Evolutionary conservation across 1,139 yeast genomes (phyloP).

Genomic region (Yamadazyma membranifaciens): DNA sequence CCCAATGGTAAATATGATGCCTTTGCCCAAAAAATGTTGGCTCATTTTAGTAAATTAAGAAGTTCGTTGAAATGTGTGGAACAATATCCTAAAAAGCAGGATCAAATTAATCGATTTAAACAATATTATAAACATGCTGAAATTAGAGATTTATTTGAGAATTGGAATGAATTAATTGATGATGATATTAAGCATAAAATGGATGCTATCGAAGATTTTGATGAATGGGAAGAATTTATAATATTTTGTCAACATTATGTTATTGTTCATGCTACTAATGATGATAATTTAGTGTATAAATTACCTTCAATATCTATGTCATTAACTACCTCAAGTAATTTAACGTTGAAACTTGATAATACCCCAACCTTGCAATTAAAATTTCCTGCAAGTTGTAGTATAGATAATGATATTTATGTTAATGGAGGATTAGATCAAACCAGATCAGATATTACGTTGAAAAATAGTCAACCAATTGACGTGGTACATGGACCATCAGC

Average conservation of each 20-base stretch:
- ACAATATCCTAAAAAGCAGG: slow-evolving; percentile 50
- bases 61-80: slow-evolving; percentile 72
- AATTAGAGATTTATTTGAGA: slow-evolving; percentile 54
- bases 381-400: slow-evolving; percentile 42
- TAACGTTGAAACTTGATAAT: slow-evolving; percentile 1
- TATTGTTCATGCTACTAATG: slow-evolving; percentile 62
- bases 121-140: slow-evolving; percentile 46
- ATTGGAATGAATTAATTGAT: slow-evolving; percentile 52
- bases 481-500: slow-evolving; percentile 26
- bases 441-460: slow-evolving; percentile 26
- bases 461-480: slow-evolving; percentile 10
- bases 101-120: slow-evolving; percentile 52
- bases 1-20: slow-evolving; percentile 65
- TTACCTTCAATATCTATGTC: slow-evolving; percentile 3
- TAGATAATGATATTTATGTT: slow-evolving; percentile 27
- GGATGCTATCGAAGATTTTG: slow-evolving; percentile 59
- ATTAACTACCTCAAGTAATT: slow-evolving; percentile 1
- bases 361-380: slow-evolving; percentile 34
- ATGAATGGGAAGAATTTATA: slow-evolving; percentile 82
- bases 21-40: slow-evolving; percentile 73
- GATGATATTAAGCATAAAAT: slow-evolving; percentile 41
- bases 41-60: slow-evolving; percentile 64
- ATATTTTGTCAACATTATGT: slow-evolving; percentile 77
- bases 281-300: slow-evolving; percentile 12
- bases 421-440: slow-evolving; percentile 60